A percentile compares a stretch with the other conserved stretches of the same genome.
These are phyloP conservation scores for Debaryomyces singareniensis DNA, from an alignment of 1,139 yeast genomes.

Conservation along the genomic window DNA sequence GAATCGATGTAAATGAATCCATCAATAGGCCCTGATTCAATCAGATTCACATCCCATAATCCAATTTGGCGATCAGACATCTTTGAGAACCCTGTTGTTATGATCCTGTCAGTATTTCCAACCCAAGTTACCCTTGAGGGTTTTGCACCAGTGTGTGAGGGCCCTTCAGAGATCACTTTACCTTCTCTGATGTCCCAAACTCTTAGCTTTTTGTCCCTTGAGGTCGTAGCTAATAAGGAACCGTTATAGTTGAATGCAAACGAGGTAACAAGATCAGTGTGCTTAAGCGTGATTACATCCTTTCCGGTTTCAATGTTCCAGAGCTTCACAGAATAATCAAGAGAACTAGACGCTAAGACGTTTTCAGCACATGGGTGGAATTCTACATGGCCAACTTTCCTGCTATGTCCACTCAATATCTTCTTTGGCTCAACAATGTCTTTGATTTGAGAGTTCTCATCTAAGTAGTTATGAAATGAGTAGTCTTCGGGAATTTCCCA, in stretches of 20 bases:
- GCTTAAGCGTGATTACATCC: slow-evolving; percentile 67
- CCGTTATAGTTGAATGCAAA: slow-evolving; percentile 90
- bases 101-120: slow-evolving; percentile 77
- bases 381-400: slow-evolving; percentile 90
- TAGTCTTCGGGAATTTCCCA: slow-evolving; percentile 85
- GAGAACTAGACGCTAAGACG: slow-evolving; percentile 82
- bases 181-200: slow-evolving; percentile 87
- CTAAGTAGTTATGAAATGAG: slow-evolving; percentile 56
- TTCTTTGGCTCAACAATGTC: slow-evolving; percentile 66
- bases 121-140: slow-evolving; percentile 84
- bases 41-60: slow-evolving; percentile 76
- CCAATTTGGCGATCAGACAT: slow-evolving; percentile 93
- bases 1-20: slow-evolving; percentile 83
- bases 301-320: slow-evolving; percentile 84
- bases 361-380: slow-evolving; percentile 87
- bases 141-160: slow-evolving; percentile 91
- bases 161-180: slow-evolving; percentile 71
- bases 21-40: slow-evolving; percentile 78
- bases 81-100: slow-evolving; percentile 94
- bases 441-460: slow-evolving; percentile 56
- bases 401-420: slow-evolving; percentile 73
- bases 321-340: slow-evolving; percentile 83
- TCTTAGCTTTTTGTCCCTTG: slow-evolving; percentile 86
- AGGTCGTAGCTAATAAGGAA: slow-evolving; percentile 75
- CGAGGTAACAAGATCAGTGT: slow-evolving; percentile 84